These are phyloP conservation scores for Mycena galericulata DNA, from an alignment of 768 basidiomycete genomes.

Conservation along the genomic window DNA sequence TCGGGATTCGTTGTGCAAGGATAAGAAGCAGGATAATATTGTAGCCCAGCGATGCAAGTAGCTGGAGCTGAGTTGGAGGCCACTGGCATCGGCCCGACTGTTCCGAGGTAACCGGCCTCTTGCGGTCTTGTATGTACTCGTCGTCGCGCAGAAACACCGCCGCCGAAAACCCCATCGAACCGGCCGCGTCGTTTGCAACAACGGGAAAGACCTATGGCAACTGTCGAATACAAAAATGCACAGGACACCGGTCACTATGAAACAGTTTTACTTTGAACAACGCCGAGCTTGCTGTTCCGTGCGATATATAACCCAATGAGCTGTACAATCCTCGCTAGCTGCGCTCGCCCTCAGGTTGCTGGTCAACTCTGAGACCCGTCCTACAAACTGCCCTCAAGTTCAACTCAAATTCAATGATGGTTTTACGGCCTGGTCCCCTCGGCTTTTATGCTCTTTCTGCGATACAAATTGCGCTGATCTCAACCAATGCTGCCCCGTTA, in stretches of 20 bases:
- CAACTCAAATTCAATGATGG: slow-evolving; percentile 6
- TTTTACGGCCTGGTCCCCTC: slow-evolving; percentile 1
- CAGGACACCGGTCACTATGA: slow-evolving; percentile 9
- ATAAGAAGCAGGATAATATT: no score
- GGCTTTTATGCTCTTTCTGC: slow-evolving; percentile 3
- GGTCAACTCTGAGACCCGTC: slow-evolving; percentile 22
- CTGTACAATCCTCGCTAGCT: slow-evolving; percentile 2
- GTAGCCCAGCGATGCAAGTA: no score
- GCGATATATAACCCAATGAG: slow-evolving; percentile 11
- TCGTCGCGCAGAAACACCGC: neutral
- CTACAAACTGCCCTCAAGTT: slow-evolving; percentile 22
- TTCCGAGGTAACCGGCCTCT: no score
- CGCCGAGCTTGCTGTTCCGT: neutral
- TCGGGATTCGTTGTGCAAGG: no score
- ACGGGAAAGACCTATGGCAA: neutral
- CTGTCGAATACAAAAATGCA: neutral
- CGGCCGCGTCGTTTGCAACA: neutral
- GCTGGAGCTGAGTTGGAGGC: no score
- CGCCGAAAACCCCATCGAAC: neutral
- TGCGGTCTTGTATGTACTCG: no score
- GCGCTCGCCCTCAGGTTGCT: slow-evolving; percentile 27
- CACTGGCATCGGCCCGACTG: no score
- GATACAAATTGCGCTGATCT: neutral
- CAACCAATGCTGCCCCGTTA: slow-evolving; percentile 3
- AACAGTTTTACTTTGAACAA: slow-evolving; percentile 1